phyloP scores from a whole-genome alignment of 306 rosid genomes.

The Cicer arietinum region DNA sequence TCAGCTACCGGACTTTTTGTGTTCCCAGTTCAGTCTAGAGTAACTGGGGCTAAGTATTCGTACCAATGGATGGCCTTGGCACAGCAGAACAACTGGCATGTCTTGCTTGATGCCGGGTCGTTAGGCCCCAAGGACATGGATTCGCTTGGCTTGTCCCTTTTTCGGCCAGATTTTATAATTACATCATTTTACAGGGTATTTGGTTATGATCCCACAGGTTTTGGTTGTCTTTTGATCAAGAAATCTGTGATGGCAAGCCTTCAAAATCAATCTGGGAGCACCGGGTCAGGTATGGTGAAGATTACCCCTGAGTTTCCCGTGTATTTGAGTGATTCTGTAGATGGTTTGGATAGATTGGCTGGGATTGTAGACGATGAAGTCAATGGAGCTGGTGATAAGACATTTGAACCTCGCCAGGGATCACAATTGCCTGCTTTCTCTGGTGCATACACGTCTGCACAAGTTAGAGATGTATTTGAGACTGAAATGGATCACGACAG shows the following conservation, averaged over 20 bases:
- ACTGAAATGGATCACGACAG: slow-evolving; percentile 93
- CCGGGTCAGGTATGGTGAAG: slow-evolving; percentile 97
- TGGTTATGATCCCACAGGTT: slow-evolving; percentile 97
- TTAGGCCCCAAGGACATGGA: slow-evolving; percentile 99
- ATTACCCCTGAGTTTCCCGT: slow-evolving; percentile 88
- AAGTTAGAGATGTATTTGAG: slow-evolving; percentile 93
- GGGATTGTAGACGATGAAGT: slow-evolving; percentile 73
- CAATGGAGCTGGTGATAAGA: slow-evolving; percentile 54
- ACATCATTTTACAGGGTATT: slow-evolving; percentile 97
- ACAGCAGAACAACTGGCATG: slow-evolving; percentile 98
- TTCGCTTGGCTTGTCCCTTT: slow-evolving; percentile 91
- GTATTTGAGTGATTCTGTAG: slow-evolving; percentile 87
- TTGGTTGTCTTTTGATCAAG: slow-evolving; percentile 95
- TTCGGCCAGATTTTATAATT: slow-evolving; percentile 93
- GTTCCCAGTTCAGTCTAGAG: slow-evolving; percentile 97
- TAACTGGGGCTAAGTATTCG: slow-evolving; percentile 92
- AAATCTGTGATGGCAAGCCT: slow-evolving; percentile 89
- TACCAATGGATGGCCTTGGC: slow-evolving; percentile 99
- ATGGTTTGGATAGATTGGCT: slow-evolving; percentile 72
- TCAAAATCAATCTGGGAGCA: slow-evolving; percentile 85
- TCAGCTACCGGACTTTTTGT: slow-evolving; percentile 90
- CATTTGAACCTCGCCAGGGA: slow-evolving; percentile 68
- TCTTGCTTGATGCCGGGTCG: slow-evolving; percentile 94
- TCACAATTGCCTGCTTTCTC: slow-evolving; percentile 92
- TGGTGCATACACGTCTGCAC: slow-evolving; percentile 90